A percentile compares a stretch with the other conserved stretches of the same genome.
phyloP scores from a whole-genome alignment of 2,329 filamentous ascomycete genomes.

The Colletotrichum spaethianum region DNA sequence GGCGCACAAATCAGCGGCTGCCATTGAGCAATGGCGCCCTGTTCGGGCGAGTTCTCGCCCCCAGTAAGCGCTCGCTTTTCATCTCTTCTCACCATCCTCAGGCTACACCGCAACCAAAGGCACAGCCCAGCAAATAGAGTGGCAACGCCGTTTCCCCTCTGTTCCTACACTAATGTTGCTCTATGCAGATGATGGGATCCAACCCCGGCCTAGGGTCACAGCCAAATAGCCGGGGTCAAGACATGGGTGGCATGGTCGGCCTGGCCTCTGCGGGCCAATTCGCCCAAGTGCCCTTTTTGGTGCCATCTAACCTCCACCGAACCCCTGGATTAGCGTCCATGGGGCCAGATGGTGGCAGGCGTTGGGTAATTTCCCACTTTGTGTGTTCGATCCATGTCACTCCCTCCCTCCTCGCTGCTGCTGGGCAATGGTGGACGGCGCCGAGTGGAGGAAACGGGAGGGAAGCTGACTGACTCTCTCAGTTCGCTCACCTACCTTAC shows the following conservation, averaged over 20 bases:
- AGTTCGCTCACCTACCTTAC: not conserved
- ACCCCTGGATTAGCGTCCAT: constrained; percentile 43
- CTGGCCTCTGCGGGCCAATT: constrained; percentile 29
- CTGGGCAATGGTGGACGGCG: constrained; percentile 14
- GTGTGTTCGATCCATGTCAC: constrained; percentile 32
- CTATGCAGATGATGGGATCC: constrained; percentile 36
- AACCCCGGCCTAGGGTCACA: constrained; percentile 27
- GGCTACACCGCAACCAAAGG: constrained; percentile 3
- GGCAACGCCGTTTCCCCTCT: constrained; percentile 25
- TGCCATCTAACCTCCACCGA: constrained; percentile 40
- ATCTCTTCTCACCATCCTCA: constrained; percentile 12
- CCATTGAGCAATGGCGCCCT: constrained; percentile 10
- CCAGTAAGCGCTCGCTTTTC: constrained; percentile 34
- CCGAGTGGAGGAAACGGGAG: constrained; percentile 24
- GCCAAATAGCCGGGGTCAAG: constrained; percentile 2
- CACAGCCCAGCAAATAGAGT: constrained; percentile 27
- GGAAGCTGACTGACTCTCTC: constrained; percentile 44
- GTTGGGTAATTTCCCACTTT: constrained; percentile 42
- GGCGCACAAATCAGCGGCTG: constrained; percentile 22
- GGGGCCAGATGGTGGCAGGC: constrained; percentile 31
- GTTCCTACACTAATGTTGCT: constrained; percentile 6
- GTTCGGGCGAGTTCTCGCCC: constrained; percentile 16
- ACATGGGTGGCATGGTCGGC: constrained; percentile 25
- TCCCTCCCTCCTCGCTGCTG: constrained; percentile 12
- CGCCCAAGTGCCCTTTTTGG: constrained; percentile 34